Base-by-base conservation (phyloP, 768 basidiomycete species). In the Galerina sulciceps region DNA sequence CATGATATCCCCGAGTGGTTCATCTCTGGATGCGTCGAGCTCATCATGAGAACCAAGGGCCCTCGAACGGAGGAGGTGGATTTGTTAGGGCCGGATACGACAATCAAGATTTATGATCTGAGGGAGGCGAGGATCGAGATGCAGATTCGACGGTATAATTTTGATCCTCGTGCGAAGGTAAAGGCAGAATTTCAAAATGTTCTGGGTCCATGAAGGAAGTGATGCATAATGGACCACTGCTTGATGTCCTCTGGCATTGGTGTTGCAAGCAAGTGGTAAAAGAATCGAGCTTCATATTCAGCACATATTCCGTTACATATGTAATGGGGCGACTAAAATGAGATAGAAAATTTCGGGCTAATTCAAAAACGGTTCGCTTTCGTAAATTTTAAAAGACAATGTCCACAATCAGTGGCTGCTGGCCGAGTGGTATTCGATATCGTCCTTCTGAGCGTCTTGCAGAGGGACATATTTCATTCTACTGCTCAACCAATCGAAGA, bases 1-100 rank as follows among this genome's bases (percentile, higher is more conserved):
- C 71, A 71, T 45, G 65, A 71, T 15, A 71, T 81, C 13, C 53
- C 65, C 10, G 35, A 54, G 4, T 80, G 79, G 76, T 62, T 76
- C 6, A 38, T 74, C 20, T 55, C 64, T 10, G 75, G 72, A 18
- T 64, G 75, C 50, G 60, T 49, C 10, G 65, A 67, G 9, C 60
- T 76, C 26, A 67, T 67, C 1, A 59, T 43, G 42, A 65, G 70
- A 13, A 52, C 59, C 11, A 63, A 66, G 36, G 59, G 67, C 2
- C 61, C 74, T 17, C 59, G 49, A n/a, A 15, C 62, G 5, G 63
- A 65, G 26, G 77, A 79, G 23, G 67, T 60, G 20, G 59, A 53
- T 22, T 58, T 52, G 31, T 59, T 79, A 14, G 76, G 77, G 8
- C 35, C 67, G 42, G 58, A 65, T 11, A 63, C 53, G 5, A 63